Evolutionary conservation across 2,329 filamentous ascomycete species (phyloP).

Genomic region (Neofusicoccum umdonicola): DNA sequence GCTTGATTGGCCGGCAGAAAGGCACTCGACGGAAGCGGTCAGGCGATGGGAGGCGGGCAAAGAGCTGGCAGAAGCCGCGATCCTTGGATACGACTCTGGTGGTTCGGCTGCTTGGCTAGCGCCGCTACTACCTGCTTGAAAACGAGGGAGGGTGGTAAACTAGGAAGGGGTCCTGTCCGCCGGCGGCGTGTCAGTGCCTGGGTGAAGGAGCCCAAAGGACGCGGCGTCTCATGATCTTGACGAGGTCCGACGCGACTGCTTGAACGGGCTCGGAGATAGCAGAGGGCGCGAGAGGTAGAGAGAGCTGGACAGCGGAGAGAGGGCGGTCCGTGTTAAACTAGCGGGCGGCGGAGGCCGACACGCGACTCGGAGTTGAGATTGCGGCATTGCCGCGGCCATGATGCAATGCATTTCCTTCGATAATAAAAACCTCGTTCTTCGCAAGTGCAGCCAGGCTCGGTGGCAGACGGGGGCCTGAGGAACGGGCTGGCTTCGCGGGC

Average conservation of each 20-base stretch:
- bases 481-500: too few relatives aligned
- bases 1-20: not conserved
- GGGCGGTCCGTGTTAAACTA: not conserved
- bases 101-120: not conserved
- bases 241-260: not conserved
- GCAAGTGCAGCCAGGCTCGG: not conserved
- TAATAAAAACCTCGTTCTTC: not conserved
- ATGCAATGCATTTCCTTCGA: not conserved
- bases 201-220: too few relatives aligned
- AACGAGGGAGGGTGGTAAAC: not conserved
- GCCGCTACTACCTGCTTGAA: not conserved
- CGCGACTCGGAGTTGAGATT: not conserved
- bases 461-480: not conserved
- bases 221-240: not conserved
- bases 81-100: not conserved
- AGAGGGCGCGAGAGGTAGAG: not conserved
- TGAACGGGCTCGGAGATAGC: slow-evolving; percentile 3
- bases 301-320: not conserved
- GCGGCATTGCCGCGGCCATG: not conserved
- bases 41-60: not conserved
- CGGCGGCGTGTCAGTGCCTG: not conserved
- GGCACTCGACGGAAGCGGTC: slow-evolving; percentile 2
- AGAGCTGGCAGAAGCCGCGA: not conserved
- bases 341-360: not conserved
- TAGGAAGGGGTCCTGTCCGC: not conserved